Evolutionary conservation across 2,329 filamentous ascomycete species (phyloP).

Genomic region (Alternaria rosae): DNA sequence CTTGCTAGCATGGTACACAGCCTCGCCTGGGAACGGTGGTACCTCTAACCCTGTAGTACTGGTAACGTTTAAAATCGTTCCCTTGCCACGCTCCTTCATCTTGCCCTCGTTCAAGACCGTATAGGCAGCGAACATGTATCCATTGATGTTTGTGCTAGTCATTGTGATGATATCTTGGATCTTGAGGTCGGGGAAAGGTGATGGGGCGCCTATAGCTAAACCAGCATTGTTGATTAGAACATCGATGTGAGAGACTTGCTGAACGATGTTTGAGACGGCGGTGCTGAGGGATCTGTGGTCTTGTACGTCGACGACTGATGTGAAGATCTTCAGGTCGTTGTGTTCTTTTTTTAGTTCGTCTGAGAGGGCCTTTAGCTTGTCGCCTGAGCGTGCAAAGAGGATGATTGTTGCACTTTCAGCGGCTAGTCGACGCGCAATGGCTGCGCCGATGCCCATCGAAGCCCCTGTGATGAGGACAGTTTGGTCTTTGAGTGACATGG

Average conservation of each 20-base stretch:
- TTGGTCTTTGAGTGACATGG: slow-evolving; percentile 37
- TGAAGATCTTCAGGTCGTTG: slow-evolving; percentile 31
- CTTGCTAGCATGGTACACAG: slow-evolving; percentile 59
- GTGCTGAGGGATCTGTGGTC: slow-evolving; percentile 40
- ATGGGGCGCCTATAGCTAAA: slow-evolving; percentile 57
- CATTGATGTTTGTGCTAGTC: slow-evolving; percentile 59
- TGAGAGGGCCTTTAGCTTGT: slow-evolving; percentile 34
- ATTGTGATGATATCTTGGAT: slow-evolving; percentile 55
- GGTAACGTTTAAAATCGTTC: slow-evolving; percentile 59
- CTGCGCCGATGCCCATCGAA: slow-evolving; percentile 58
- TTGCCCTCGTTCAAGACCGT: slow-evolving; percentile 53
- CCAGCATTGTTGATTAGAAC: slow-evolving; percentile 60
- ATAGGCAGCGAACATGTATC: slow-evolving; percentile 57
- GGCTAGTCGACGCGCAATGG: slow-evolving; percentile 53
- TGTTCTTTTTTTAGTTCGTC: slow-evolving; percentile 20
- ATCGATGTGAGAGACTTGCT: slow-evolving; percentile 51
- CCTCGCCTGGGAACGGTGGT: slow-evolving; percentile 59
- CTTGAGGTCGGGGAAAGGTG: slow-evolving; percentile 52
- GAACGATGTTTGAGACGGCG: slow-evolving; percentile 26
- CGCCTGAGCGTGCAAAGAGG: slow-evolving; percentile 52
- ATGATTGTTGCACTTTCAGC: slow-evolving; percentile 52
- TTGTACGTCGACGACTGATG: slow-evolving; percentile 45
- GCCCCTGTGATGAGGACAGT: slow-evolving; percentile 49
- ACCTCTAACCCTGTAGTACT: slow-evolving; percentile 57
- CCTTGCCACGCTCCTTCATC: slow-evolving; percentile 51